Evolutionary conservation across 2,329 filamentous ascomycete species (phyloP).

Genomic region (Sporothrix euskadiensis): DNA sequence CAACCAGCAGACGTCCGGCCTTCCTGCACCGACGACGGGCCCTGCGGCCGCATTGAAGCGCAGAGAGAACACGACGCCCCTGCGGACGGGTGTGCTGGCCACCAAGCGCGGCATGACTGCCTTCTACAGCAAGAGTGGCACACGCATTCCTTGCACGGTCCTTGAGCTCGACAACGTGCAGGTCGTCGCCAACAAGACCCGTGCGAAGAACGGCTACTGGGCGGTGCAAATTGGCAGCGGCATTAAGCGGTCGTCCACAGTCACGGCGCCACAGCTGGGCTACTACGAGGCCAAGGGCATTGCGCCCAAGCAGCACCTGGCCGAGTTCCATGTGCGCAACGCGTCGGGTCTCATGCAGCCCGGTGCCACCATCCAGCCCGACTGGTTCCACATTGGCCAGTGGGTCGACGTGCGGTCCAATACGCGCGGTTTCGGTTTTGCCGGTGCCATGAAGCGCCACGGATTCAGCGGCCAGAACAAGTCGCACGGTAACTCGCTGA

Average conservation of each 20-base stretch:
- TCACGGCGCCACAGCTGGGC: slow-evolving; percentile 79
- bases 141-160: slow-evolving; percentile 82
- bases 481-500: slow-evolving; percentile 92
- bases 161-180: slow-evolving; percentile 91
- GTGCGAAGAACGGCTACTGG: slow-evolving; percentile 81
- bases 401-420: slow-evolving; percentile 82
- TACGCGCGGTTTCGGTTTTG: slow-evolving; percentile 87
- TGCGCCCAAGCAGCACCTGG: slow-evolving; percentile 77
- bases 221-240: slow-evolving; percentile 88
- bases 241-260: slow-evolving; percentile 69
- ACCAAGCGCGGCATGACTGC: slow-evolving; percentile 96
- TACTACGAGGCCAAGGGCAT: slow-evolving; percentile 83
- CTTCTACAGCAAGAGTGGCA: slow-evolving; percentile 77
- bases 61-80: slow-evolving; percentile 58
- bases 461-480: slow-evolving; percentile 86
- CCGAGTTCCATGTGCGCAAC: slow-evolving; percentile 82
- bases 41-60: slow-evolving; percentile 63
- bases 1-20: slow-evolving; percentile 59
- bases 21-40: slow-evolving; percentile 58
- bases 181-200: slow-evolving; percentile 83
- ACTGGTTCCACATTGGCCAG: slow-evolving; percentile 89
- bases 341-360: slow-evolving; percentile 72
- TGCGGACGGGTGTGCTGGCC: slow-evolving; percentile 79
- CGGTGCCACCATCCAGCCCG: slow-evolving; percentile 74
- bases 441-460: slow-evolving; percentile 96